Evolutionary conservation across 2,329 filamentous ascomycete species (phyloP).

Genomic region (Tolypocladium ovalisporum): DNA sequence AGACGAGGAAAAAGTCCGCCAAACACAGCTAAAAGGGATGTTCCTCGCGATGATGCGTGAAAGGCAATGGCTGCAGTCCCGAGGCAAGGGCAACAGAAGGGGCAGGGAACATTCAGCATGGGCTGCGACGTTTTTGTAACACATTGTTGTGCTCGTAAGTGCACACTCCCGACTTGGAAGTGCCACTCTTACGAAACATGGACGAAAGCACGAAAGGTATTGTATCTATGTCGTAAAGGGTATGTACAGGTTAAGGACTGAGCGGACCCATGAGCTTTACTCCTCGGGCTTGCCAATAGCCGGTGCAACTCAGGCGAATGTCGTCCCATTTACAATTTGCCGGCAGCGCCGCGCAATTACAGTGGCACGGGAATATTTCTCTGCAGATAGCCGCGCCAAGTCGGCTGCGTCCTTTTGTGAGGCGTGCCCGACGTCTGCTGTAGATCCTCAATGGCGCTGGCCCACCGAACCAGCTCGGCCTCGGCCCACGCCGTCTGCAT

Average conservation of each 20-base stretch:
- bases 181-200: not conserved
- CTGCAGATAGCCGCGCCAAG: conserved; percentile 39
- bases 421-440: conserved; percentile 29
- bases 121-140: no score
- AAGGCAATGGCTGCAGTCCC: no score
- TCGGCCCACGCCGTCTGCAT: conserved; percentile 52
- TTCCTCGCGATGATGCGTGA: no score
- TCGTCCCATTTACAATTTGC: no score
- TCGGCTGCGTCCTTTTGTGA: conserved; percentile 36
- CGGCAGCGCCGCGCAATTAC: conserved; percentile 1
- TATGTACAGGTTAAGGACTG: not conserved
- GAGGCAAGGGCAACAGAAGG: no score
- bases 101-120: no score
- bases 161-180: no score
- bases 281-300: no score
- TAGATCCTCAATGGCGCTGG: conserved; percentile 52
- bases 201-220: not conserved
- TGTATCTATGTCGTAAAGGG: not conserved
- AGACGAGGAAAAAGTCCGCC: no score
- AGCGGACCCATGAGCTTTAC: not conserved
- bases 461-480: conserved; percentile 45
- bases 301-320: no score
- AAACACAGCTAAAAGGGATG: no score
- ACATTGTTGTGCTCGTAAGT: no score
- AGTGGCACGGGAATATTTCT: conserved; percentile 31